Percentiles rank a stretch among this genome's conserved stretches.
phyloP scores from a whole-genome alignment of 805 yeast species.

The Metschnikowia cerradonensis region DNA sequence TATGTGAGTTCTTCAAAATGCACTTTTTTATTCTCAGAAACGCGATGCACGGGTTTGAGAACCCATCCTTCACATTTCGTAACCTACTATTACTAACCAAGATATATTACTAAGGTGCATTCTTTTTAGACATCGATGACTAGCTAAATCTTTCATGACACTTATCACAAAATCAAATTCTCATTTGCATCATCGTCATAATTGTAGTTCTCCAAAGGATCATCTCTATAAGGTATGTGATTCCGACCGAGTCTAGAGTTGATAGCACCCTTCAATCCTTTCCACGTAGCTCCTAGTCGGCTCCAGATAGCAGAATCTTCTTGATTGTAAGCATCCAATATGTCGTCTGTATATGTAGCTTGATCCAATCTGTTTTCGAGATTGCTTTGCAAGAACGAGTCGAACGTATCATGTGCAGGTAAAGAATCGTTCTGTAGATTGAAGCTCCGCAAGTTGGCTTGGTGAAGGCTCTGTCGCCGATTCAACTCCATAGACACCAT shows the following conservation, averaged over 20 bases:
- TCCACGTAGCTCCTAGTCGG: slow-evolving; percentile 23
- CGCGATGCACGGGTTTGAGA: slow-evolving; percentile 5
- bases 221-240: slow-evolving; percentile 21
- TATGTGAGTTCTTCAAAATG: not conserved
- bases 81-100: not conserved
- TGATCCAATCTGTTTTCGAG: slow-evolving; percentile 2
- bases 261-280: slow-evolving; percentile 21
- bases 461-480: slow-evolving; percentile 19
- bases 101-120: not conserved
- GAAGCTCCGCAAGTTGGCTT: slow-evolving; percentile 24
- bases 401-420: not conserved
- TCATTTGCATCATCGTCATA: slow-evolving; percentile 36
- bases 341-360: not conserved
- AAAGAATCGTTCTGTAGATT: slow-evolving; percentile 22
- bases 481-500: slow-evolving; percentile 33
- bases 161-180: slow-evolving; percentile 25
- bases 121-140: not conserved
- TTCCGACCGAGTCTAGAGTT: slow-evolving; percentile 11
- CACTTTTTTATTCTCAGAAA: not conserved
- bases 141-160: not conserved
- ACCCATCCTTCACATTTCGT: not conserved
- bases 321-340: not conserved
- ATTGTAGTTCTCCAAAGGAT: slow-evolving; percentile 27
- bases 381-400: slow-evolving; percentile 1
- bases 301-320: slow-evolving; percentile 22